Conservation (phyloP, 371 early-diverging fungal species). For the Zancudomyces culisetae region DNA sequence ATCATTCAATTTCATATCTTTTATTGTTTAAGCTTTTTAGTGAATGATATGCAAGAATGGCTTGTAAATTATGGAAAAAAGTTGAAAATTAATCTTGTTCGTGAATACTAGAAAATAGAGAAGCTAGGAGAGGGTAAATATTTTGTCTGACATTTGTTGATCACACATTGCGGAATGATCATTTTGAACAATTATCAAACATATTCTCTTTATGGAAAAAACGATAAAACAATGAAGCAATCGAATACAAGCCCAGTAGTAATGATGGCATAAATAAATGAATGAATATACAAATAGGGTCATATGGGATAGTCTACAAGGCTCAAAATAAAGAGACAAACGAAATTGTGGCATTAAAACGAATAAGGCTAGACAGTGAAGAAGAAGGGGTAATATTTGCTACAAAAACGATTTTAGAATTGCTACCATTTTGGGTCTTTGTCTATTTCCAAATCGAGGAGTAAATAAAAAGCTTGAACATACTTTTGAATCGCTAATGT, state of each 20-base stretch:
- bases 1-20: background rate
- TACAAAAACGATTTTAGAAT: background rate
- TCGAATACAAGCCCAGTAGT: background rate
- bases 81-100: background rate
- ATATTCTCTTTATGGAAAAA: too few relatives aligned
- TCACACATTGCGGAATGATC: too few relatives aligned
- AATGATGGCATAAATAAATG: background rate
- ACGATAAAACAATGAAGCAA: too few relatives aligned
- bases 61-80: background rate
- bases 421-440: background rate
- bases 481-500: conserved; percentile 22
- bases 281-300: conserved; percentile 34
- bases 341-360: conserved; percentile 94
- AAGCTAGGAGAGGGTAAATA: conserved; percentile 67
- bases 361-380: conserved; percentile 87
- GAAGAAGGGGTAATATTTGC: conserved; percentile 48
- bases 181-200: too few relatives aligned
- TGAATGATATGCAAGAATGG: background rate
- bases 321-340: conserved; percentile 79
- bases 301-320: conserved; percentile 97
- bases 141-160: background rate
- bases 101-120: conserved; percentile 58
- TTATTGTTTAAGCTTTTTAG: background rate
- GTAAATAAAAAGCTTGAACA: conserved; percentile 4
- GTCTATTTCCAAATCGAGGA: background rate